A percentile compares a stretch with the other conserved stretches of the same genome.
Evolutionary conservation across 371 early-diverging fungal genomes (phyloP).

Genomic region (Apophysomyces trapeziformis): DNA sequence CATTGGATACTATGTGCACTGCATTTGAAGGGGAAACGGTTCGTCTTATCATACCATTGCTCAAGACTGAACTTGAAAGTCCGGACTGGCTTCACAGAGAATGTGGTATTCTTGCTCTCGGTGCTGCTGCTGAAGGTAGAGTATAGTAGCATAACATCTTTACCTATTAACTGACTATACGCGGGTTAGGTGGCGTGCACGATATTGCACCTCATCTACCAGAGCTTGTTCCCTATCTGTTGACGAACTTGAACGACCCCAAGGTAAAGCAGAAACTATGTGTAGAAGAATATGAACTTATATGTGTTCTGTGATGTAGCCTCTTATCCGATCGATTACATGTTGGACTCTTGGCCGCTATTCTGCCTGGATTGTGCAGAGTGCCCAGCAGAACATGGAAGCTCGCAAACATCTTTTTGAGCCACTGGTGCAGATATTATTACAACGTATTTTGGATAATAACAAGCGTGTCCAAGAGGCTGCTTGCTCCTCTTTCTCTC

Average conservation of each 20-base stretch:
- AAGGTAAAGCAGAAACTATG: slow-evolving; percentile 31
- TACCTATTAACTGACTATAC: background rate
- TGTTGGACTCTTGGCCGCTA: slow-evolving; percentile 28
- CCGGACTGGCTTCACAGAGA: slow-evolving; percentile 85
- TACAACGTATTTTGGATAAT: slow-evolving; percentile 81
- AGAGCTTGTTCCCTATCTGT: slow-evolving; percentile 75
- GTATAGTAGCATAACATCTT: slow-evolving; percentile 7
- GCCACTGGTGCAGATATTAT: slow-evolving; percentile 77
- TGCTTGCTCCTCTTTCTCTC: slow-evolving; percentile 91
- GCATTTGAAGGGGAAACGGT: slow-evolving; percentile 76
- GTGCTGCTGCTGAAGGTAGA: slow-evolving; percentile 87
- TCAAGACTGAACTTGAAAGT: slow-evolving; percentile 69
- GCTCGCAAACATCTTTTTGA: slow-evolving; percentile 74
- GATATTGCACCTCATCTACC: slow-evolving; percentile 82
- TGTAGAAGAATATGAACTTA: background rate
- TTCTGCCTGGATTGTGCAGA: slow-evolving; percentile 70
- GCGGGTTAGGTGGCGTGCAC: slow-evolving; percentile 48
- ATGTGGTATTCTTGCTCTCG: slow-evolving; percentile 90
- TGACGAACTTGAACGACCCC: slow-evolving; percentile 70
- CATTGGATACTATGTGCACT: slow-evolving; percentile 82
- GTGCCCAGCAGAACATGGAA: slow-evolving; percentile 57
- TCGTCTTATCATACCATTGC: slow-evolving; percentile 69
- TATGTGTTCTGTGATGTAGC: slow-evolving; percentile 3
- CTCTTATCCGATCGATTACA: slow-evolving; percentile 18
- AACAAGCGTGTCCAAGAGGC: slow-evolving; percentile 96